phyloP scores from a whole-genome alignment of 2,329 filamentous ascomycete genomes.

The Metarhizium anisopliae region DNA sequence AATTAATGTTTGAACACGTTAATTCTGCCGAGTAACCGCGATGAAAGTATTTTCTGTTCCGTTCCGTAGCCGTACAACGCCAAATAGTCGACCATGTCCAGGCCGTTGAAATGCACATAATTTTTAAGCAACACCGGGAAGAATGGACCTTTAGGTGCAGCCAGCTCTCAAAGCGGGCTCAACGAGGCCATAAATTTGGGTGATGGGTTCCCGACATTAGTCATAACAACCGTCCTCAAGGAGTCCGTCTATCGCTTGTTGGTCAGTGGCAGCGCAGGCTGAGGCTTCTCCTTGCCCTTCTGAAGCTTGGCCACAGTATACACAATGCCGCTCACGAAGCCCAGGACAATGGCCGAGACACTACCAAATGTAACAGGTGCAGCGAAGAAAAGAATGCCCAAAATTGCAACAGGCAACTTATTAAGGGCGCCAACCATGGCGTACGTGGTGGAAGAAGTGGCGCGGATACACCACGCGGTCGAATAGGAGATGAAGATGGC shows the following conservation, averaged over 20 bases:
- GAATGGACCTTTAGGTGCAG: no score
- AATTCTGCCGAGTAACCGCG: no score
- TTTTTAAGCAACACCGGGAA: no score
- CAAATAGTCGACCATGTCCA: not conserved
- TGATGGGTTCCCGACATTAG: not conserved
- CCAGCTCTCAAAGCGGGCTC: not conserved
- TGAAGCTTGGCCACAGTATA: constrained; percentile 45
- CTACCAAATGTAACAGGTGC: constrained; percentile 88
- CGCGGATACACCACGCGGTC: constrained; percentile 96
- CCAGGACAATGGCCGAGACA: constrained; percentile 81
- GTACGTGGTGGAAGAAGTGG: constrained; percentile 95
- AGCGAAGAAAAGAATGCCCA: constrained; percentile 89
- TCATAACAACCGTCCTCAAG: not conserved
- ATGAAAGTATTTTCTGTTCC: no score
- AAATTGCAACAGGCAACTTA: constrained; percentile 92
- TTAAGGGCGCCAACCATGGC: constrained; percentile 98
- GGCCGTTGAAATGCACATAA: no score
- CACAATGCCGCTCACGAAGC: constrained; percentile 86
- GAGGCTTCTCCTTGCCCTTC: constrained; percentile 2
- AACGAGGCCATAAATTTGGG: not conserved
- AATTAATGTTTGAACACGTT: no score
- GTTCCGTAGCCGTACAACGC: no score
- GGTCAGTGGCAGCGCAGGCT: constrained; percentile 3
- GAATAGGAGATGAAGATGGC: constrained; percentile 98
- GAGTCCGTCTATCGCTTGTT: constrained; percentile 2